Evolutionary conservation across 164 flowering plant species (phyloP).

Genomic region (Euptelea pleiosperma): DNA sequence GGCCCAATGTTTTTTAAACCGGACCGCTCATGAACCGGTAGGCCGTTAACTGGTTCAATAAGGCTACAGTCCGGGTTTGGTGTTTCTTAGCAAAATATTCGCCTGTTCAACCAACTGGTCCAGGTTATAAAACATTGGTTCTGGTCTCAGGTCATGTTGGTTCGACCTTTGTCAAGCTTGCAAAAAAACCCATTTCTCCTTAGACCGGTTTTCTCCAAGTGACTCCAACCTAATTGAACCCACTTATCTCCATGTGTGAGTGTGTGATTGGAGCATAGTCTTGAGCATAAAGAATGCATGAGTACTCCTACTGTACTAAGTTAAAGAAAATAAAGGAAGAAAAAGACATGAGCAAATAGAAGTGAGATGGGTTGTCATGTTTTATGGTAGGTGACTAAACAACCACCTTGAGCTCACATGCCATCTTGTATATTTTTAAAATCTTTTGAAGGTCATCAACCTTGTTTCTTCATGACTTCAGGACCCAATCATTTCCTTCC

Average conservation of each 20-base stretch:
- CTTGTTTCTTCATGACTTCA: conserved; percentile 30
- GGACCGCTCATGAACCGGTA: too few species aligned
- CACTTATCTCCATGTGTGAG: neutral
- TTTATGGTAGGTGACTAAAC: conserved; percentile 36
- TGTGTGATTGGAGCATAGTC: conserved; percentile 1
- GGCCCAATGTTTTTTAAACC: too few species aligned
- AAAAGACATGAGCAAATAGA: conserved; percentile 16
- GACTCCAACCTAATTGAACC: neutral
- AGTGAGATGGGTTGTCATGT: conserved; percentile 27
- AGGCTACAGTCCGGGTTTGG: too few species aligned
- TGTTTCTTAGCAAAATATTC: too few species aligned
- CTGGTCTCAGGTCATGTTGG: too few species aligned
- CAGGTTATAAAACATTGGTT: too few species aligned
- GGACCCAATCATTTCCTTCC: conserved; percentile 19
- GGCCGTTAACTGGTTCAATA: too few species aligned
- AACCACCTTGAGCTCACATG: conserved; percentile 36
- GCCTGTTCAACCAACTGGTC: too few species aligned
- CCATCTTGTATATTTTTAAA: conserved; percentile 19
- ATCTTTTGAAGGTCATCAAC: conserved; percentile 14
- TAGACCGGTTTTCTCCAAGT: too few species aligned
- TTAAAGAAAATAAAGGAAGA: conserved; percentile 10
- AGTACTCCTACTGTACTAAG: conserved; percentile 4
- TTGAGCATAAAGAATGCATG: conserved; percentile 5
- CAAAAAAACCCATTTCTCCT: too few species aligned
- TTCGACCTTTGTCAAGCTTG: too few species aligned